phyloP scores from a whole-genome alignment of 2,329 filamentous ascomycete species.

The Xylaria sp. region DNA sequence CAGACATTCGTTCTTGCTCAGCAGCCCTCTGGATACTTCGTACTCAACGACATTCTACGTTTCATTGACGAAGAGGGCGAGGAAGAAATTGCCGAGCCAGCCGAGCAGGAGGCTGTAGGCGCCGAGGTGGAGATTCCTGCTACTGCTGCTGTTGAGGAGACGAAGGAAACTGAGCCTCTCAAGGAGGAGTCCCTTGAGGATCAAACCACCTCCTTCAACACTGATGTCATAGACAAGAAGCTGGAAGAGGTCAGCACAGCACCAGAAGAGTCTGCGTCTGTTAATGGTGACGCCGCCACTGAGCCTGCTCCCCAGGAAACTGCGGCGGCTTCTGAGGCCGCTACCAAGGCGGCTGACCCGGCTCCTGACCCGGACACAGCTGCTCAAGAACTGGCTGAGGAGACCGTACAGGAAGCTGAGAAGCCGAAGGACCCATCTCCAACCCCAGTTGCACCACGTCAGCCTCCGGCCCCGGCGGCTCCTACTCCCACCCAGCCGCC shows the following conservation, averaged over 20 bases:
- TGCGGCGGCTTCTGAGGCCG: slow-evolving; percentile 48
- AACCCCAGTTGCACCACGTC: slow-evolving; percentile 62
- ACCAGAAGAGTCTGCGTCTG: slow-evolving; percentile 54
- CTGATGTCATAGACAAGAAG: slow-evolving; percentile 75
- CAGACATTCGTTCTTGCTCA: slow-evolving; percentile 98
- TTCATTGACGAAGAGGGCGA: slow-evolving; percentile 89
- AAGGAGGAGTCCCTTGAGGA: slow-evolving; percentile 53
- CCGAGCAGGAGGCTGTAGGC: slow-evolving; percentile 41
- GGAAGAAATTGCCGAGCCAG: slow-evolving; percentile 68
- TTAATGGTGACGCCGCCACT: slow-evolving; percentile 56
- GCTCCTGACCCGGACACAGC: slow-evolving; percentile 62
- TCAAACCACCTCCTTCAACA: slow-evolving; percentile 52
- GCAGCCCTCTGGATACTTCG: slow-evolving; percentile 97
- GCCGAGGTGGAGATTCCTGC: slow-evolving; percentile 47
- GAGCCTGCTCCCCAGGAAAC: slow-evolving; percentile 50
- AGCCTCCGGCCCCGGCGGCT: slow-evolving; percentile 66
- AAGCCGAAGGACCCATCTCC: slow-evolving; percentile 73
- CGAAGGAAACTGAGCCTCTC: slow-evolving; percentile 50
- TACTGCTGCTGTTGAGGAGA: slow-evolving; percentile 46
- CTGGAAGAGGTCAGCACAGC: slow-evolving; percentile 70
- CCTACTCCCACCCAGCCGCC: slow-evolving; percentile 61
- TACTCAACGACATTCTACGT: slow-evolving; percentile 96
- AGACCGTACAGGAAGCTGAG: slow-evolving; percentile 68
- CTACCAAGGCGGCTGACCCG: slow-evolving; percentile 45
- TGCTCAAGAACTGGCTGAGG: slow-evolving; percentile 64